Evolutionary conservation across 1,139 yeast species (phyloP).

Genomic region (Yarrowia galli): DNA sequence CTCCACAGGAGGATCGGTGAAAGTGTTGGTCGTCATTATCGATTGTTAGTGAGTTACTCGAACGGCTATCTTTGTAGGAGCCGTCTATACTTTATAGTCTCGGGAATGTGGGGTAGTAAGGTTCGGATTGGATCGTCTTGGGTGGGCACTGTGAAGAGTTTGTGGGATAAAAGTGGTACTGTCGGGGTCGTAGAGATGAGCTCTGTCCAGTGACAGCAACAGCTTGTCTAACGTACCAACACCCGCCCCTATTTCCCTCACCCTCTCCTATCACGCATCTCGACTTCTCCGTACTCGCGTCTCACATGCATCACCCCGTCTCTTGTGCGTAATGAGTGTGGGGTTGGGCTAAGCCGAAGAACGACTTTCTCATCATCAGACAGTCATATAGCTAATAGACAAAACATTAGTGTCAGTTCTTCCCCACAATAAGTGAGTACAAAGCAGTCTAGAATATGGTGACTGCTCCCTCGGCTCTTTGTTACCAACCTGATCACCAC

Average conservation of each 20-base stretch:
- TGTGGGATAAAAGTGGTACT: not conserved
- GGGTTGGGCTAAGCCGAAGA: constrained; percentile 15
- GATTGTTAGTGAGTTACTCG: not conserved
- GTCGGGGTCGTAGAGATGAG: not conserved
- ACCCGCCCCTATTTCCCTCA: not conserved
- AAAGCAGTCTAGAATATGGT: too few species aligned
- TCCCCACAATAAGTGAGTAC: too few species aligned
- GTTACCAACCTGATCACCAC: not conserved
- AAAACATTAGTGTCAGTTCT: too few species aligned
- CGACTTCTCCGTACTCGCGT: constrained; percentile 18
- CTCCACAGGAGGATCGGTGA: constrained; percentile 51
- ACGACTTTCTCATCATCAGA: constrained; percentile 28
- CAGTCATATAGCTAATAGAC: constrained; percentile 4
- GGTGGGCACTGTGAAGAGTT: not conserved
- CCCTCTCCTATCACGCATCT: not conserved
- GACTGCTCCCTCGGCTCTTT: too few species aligned
- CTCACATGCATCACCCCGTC: not conserved
- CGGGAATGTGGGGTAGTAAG: constrained; percentile 28
- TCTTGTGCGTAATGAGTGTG: constrained; percentile 10
- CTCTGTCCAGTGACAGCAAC: not conserved
- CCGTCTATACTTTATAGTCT: constrained; percentile 20
- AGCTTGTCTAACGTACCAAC: accelerated
- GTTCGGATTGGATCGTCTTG: not conserved
- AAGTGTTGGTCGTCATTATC: constrained; percentile 42
- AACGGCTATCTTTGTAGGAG: not conserved